Percentiles rank a stretch among this genome's conserved stretches.
phyloP scores from a whole-genome alignment of 202 grass and related monocot genomes.

The Setaria viridis region DNA sequence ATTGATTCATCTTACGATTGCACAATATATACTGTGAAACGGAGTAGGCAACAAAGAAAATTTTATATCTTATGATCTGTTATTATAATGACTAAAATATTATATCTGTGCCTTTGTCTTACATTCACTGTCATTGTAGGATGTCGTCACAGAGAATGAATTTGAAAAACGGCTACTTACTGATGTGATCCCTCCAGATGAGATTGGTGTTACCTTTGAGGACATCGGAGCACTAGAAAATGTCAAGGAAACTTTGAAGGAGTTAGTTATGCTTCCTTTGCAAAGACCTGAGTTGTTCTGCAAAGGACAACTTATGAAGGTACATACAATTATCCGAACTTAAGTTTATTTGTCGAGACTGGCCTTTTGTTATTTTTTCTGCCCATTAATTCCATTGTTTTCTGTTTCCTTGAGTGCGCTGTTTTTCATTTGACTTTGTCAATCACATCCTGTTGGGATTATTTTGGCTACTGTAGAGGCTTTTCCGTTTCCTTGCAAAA shows the following conservation, averaged over 20 bases:
- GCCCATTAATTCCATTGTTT: neutral
- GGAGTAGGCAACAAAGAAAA: neutral
- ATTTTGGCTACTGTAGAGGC: neutral
- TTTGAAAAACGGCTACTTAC: slow-evolving; percentile 95
- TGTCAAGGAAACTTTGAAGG: slow-evolving; percentile 96
- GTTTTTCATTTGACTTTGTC: neutral
- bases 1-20: neutral
- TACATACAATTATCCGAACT: slow-evolving; percentile 39
- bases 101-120: slow-evolving; percentile 27
- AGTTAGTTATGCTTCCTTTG: slow-evolving; percentile 98
- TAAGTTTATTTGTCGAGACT: slow-evolving; percentile 3
- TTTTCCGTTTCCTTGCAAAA: neutral
- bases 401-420: neutral
- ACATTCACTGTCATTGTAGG: slow-evolving; percentile 53
- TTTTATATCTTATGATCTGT: neutral
- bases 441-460: neutral
- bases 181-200: slow-evolving; percentile 93
- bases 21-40: neutral
- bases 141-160: slow-evolving; percentile 88
- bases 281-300: slow-evolving; percentile 95
- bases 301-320: slow-evolving; percentile 97
- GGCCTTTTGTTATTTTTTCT: neutral
- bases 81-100: neutral
- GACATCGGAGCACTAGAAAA: slow-evolving; percentile 96
- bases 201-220: slow-evolving; percentile 94